Conservation (phyloP, 306 rosid species). For the Gastrolobium bilobum region DNA sequence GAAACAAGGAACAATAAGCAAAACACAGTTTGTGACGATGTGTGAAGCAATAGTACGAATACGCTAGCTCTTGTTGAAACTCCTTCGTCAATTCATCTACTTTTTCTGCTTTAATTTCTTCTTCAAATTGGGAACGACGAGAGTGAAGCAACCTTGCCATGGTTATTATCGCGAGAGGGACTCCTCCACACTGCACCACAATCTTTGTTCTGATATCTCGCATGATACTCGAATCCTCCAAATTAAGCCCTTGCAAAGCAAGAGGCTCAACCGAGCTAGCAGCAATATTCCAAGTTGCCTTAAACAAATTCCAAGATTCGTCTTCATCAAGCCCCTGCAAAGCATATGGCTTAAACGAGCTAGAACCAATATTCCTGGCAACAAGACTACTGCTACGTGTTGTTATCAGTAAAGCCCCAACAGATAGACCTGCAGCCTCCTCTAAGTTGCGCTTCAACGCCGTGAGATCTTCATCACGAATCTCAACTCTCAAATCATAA, state of each 20-base stretch:
- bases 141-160: not conserved
- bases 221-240: too few species aligned
- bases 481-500: conserved; percentile 4
- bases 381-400: not conserved
- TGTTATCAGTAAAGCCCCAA: not conserved
- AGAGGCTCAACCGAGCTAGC: too few species aligned
- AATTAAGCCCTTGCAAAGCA: too few species aligned
- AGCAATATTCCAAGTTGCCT: not conserved
- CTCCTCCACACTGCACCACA: not conserved
- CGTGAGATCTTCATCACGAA: not conserved
- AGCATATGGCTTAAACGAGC: not conserved
- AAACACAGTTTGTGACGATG: not conserved
- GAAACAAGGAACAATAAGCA: conserved; percentile 19
- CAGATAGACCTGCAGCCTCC: not conserved
- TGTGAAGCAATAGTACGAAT: not conserved
- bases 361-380: not conserved
- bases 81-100: not conserved
- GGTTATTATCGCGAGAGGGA: not conserved
- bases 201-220: not conserved
- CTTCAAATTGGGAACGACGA: not conserved
- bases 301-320: not conserved
- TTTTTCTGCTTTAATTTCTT: too few species aligned
- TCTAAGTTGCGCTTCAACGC: not conserved
- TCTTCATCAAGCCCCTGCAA: conserved; percentile 18
- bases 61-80: not conserved